Conservation (phyloP, 352 stramenopile genomes). For the Phytophthora megakarya region DNA sequence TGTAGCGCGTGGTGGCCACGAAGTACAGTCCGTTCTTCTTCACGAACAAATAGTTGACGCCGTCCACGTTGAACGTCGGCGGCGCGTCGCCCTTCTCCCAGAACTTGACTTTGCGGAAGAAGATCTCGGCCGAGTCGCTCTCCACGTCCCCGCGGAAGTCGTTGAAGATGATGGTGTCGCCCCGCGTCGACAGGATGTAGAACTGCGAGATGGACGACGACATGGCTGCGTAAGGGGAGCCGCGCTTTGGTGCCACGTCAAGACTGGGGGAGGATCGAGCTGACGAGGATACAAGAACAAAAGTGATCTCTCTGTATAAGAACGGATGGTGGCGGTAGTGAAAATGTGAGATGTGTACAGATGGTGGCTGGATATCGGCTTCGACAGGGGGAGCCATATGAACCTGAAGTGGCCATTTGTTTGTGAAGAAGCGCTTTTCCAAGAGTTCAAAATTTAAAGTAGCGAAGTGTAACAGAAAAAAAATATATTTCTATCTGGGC, state of each 20-base stretch:
- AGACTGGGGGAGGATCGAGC: conserved; percentile 31
- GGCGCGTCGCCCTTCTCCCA: conserved; percentile 97
- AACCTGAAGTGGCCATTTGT: background rate
- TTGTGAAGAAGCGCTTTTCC: too few species aligned
- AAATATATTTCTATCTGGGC: too few species aligned
- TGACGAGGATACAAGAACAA: conserved; percentile 25
- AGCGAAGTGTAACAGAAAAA: too few species aligned
- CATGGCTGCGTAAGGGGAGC: conserved; percentile 10
- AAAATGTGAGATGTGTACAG: too few species aligned
- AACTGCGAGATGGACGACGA: conserved; percentile 96
- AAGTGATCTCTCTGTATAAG: conserved; percentile 20
- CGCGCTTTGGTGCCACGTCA: conserved; percentile 24
- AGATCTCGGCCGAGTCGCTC: conserved; percentile 93
- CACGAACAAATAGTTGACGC: conserved; percentile 98
- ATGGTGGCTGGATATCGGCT: too few species aligned
- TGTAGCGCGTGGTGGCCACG: conserved; percentile 96
- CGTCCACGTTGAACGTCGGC: conserved; percentile 97
- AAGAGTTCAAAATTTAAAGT: too few species aligned
- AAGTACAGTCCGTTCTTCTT: conserved; percentile 99
- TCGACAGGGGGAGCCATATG: background rate
- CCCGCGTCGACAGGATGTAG: conserved; percentile 98
- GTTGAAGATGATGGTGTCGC: conserved; percentile 98
- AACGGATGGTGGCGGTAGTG: background rate
- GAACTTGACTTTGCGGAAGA: conserved; percentile 99
- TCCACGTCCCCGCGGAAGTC: conserved; percentile 93